Conservation (phyloP, 140 eudicot species). For the Anethum foeniculum region DNA sequence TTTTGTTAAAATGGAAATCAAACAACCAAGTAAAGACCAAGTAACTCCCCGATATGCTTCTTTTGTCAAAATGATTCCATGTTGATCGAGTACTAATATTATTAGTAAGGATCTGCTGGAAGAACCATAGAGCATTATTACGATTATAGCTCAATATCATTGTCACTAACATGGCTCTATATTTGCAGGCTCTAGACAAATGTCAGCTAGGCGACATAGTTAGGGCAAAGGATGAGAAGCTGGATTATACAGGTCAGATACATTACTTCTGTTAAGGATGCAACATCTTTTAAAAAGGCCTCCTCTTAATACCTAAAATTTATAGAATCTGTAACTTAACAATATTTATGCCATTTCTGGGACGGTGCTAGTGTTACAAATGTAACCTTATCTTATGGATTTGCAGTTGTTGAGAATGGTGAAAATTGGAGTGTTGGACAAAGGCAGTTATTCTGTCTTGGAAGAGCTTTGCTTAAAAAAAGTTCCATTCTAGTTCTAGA, state of each 20-base stretch:
- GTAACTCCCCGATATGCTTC: background rate
- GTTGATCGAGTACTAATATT: background rate
- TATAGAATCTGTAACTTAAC: background rate
- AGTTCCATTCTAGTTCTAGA: constrained; percentile 57
- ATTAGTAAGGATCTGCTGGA: background rate
- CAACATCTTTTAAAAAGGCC: background rate
- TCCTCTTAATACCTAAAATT: background rate
- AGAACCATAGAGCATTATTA: background rate
- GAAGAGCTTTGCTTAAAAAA: constrained; percentile 54
- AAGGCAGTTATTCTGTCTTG: constrained; percentile 55
- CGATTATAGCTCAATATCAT: background rate
- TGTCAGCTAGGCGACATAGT: constrained; percentile 53
- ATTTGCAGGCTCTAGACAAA: constrained; percentile 47
- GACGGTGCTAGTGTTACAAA: background rate
- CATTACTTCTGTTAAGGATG: background rate
- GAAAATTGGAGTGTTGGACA: constrained; percentile 69
- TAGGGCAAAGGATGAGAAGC: constrained; percentile 42
- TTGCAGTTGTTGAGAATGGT: constrained; percentile 59
- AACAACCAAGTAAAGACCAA: background rate
- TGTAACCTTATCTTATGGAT: background rate
- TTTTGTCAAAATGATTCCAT: background rate
- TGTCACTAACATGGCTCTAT: background rate
- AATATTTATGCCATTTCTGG: background rate
- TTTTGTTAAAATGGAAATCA: background rate
- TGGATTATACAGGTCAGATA: constrained; percentile 35